phyloP scores from a whole-genome alignment of 2,329 filamentous ascomycete genomes.

The Diaporthe destruens region DNA sequence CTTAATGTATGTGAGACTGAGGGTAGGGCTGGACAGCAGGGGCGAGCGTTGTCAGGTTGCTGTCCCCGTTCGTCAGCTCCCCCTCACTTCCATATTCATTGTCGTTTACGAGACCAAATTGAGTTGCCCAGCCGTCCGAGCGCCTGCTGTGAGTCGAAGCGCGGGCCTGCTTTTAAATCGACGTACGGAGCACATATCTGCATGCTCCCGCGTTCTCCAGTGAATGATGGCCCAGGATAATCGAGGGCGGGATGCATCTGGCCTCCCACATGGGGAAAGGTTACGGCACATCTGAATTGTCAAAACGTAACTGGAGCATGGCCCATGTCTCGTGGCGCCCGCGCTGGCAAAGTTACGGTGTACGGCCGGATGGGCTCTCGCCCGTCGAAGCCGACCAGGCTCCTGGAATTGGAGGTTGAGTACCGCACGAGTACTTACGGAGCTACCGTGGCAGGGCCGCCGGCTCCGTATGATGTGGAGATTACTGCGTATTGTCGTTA shows the following conservation, averaged over 20 bases:
- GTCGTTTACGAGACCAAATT: conserved; percentile 22
- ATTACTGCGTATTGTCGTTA: conserved; percentile 33
- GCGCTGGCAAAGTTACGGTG: conserved; percentile 32
- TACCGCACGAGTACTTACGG: conserved; percentile 33
- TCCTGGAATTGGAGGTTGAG: conserved; percentile 18
- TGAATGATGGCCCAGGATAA: conserved; percentile 5
- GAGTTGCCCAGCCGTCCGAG: conserved; percentile 30
- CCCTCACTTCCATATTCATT: conserved; percentile 29
- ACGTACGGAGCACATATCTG: conserved; percentile 16
- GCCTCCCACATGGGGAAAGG: conserved; percentile 10
- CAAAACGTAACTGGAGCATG: conserved; percentile 13
- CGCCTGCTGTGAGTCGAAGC: conserved; percentile 27
- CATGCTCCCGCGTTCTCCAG: conserved; percentile 19
- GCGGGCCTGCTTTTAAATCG: conserved; percentile 37
- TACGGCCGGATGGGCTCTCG: conserved; percentile 1
- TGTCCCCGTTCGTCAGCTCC: conserved; percentile 10
- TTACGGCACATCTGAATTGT: conserved; percentile 25
- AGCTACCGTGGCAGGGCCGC: conserved; percentile 36
- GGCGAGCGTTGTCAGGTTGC: conserved; percentile 25
- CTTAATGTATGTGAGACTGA: conserved; percentile 13
- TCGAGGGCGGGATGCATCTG: conserved; percentile 1
- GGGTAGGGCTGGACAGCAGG: conserved; percentile 32
- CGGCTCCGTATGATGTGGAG: conserved; percentile 34
- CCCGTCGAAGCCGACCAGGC: background rate
- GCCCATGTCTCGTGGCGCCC: conserved; percentile 11